Percentiles rank a stretch among this genome's conserved stretches.
These are phyloP conservation scores for Pythium grandisporangium DNA, from an alignment of 352 stramenopile genomes.

Conservation along the genomic window DNA sequence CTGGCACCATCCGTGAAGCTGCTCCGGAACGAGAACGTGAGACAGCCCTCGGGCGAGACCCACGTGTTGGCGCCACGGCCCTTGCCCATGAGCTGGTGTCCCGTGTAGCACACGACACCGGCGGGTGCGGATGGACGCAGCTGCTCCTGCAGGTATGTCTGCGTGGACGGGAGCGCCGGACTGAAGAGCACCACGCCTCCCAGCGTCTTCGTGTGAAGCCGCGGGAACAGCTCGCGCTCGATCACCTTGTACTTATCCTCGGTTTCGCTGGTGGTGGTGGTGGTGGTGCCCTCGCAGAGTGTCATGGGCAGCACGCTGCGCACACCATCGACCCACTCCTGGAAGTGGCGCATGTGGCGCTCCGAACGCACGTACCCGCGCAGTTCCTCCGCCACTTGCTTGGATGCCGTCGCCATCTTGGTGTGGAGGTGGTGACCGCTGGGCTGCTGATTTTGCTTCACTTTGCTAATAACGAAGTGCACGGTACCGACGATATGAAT, in stretches of 20 bases:
- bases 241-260: slow-evolving; percentile 17
- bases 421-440: neutral
- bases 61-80: slow-evolving; percentile 83
- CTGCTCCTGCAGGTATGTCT: slow-evolving; percentile 75
- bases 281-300: slow-evolving; percentile 3
- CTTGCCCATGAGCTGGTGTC: slow-evolving; percentile 69
- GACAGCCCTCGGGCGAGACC: slow-evolving; percentile 81
- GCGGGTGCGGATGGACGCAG: slow-evolving; percentile 50
- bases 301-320: slow-evolving; percentile 11
- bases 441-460: neutral
- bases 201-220: slow-evolving; percentile 49
- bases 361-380: slow-evolving; percentile 70
- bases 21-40: slow-evolving; percentile 89
- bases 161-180: slow-evolving; percentile 62
- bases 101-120: slow-evolving; percentile 72
- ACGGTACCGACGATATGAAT: too few relatives aligned
- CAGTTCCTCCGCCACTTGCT: slow-evolving; percentile 58
- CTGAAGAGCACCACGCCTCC: slow-evolving; percentile 67
- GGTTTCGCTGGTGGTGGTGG: slow-evolving; percentile 4
- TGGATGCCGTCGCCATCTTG: slow-evolving; percentile 11
- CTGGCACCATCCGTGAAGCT: slow-evolving; percentile 65
- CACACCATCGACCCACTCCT: slow-evolving; percentile 43
- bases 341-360: slow-evolving; percentile 52
- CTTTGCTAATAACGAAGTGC: too few relatives aligned
- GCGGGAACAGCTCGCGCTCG: slow-evolving; percentile 31